These are phyloP conservation scores for Microbotryomycetes sp. DNA, from an alignment of 1,284 basidiomycete species.

Conservation along the genomic window DNA sequence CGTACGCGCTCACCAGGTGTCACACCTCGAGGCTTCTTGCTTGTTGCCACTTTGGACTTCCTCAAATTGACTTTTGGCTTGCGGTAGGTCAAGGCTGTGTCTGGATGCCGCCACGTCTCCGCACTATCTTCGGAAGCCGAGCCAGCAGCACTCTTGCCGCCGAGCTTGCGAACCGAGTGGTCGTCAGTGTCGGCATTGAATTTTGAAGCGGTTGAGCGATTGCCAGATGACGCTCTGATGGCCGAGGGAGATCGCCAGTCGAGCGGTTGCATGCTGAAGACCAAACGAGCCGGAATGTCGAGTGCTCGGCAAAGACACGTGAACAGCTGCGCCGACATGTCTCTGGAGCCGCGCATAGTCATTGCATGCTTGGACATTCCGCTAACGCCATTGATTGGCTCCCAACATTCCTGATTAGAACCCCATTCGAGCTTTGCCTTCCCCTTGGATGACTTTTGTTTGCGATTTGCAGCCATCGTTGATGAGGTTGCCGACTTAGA, in stretches of 20 bases:
- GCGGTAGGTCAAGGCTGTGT: constrained; percentile 10
- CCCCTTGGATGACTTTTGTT: background rate
- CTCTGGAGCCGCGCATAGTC: constrained; percentile 64
- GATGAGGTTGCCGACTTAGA: background rate
- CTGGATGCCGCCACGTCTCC: background rate
- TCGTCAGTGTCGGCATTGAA: no score
- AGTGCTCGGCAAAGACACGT: constrained; percentile 81
- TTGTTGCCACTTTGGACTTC: background rate
- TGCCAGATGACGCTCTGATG: constrained; percentile 34
- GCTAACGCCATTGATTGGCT: background rate
- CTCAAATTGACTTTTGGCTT: constrained; percentile 22
- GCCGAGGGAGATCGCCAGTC: constrained; percentile 55
- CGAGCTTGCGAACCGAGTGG: no score
- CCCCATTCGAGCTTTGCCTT: constrained; percentile 8
- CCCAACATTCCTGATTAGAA: background rate
- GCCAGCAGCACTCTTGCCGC: background rate
- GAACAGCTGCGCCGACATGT: constrained; percentile 85
- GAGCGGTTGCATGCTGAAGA: constrained; percentile 83
- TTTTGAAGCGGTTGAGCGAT: background rate
- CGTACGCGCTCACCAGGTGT: no score
- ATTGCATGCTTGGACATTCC: constrained; percentile 6
- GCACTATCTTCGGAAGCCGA: background rate
- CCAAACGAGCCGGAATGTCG: constrained; percentile 77
- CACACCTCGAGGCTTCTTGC: background rate
- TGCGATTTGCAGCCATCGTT: background rate